These are phyloP conservation scores for Brachypodium distachyon DNA, from an alignment of 202 grass and related monocot genomes.

Conservation along the genomic window DNA sequence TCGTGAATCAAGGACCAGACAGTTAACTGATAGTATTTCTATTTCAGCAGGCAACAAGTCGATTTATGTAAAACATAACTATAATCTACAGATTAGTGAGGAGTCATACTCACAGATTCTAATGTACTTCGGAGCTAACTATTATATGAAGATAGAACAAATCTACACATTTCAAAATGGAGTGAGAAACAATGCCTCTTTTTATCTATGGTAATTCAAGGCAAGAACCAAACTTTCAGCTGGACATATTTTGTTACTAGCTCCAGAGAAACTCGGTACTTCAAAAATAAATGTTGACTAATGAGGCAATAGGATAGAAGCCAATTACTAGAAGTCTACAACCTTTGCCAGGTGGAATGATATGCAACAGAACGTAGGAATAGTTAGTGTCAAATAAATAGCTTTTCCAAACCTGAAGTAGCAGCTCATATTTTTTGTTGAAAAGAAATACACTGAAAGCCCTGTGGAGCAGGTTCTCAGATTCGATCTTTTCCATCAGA, in stretches of 20 bases:
- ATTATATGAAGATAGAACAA: not conserved
- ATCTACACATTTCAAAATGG: not conserved
- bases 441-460: constrained; percentile 97
- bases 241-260: not conserved
- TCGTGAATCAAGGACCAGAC: not conserved
- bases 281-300: not conserved
- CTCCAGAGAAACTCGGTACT: not conserved
- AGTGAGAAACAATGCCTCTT: not conserved
- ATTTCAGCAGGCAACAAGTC: not conserved
- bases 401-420: constrained; percentile 67
- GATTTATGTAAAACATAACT: not conserved
- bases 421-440: constrained; percentile 93
- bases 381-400: not conserved
- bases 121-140: not conserved
- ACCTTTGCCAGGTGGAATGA: not conserved
- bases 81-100: not conserved
- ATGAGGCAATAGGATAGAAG: not conserved
- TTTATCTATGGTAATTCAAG: not conserved
- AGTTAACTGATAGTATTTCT: not conserved
- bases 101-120: not conserved
- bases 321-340: not conserved
- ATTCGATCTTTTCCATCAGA: constrained; percentile 96
- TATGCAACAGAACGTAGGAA: not conserved
- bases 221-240: not conserved
- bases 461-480: constrained; percentile 87